Conservation (phyloP, 1,139 yeast genomes). For the Blastobotrys persicus region DNA sequence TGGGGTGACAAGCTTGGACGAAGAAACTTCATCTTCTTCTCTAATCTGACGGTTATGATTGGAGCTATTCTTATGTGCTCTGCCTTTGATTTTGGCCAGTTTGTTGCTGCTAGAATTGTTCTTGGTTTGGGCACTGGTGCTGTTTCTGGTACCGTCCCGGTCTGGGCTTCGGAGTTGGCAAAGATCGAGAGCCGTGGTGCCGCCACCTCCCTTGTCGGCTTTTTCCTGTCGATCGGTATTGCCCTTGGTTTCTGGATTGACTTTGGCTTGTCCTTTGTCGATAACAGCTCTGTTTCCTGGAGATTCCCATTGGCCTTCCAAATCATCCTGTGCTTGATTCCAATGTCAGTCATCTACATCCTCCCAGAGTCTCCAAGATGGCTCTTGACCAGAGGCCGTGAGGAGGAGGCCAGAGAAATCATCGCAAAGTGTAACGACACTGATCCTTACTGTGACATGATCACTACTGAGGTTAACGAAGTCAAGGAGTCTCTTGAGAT, state of each 20-base stretch:
- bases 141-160: constrained; percentile 78
- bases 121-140: constrained; percentile 81
- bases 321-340: constrained; percentile 21
- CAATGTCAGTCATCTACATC: constrained; percentile 21
- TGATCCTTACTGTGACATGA: constrained; percentile 39
- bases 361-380: constrained; percentile 52
- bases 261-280: constrained; percentile 46
- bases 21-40: constrained; percentile 57
- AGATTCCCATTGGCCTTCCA: constrained; percentile 44
- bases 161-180: constrained; percentile 77
- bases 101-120: constrained; percentile 69
- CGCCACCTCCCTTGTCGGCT: constrained; percentile 66
- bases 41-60: constrained; percentile 55
- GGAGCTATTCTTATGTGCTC: constrained; percentile 64
- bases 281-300: constrained; percentile 49
- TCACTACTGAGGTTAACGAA: constrained; percentile 29
- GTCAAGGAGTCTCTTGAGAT: constrained; percentile 25
- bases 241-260: constrained; percentile 70
- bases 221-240: constrained; percentile 68
- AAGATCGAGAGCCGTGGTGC: constrained; percentile 68
- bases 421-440: constrained; percentile 38
- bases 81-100: constrained; percentile 60
- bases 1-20: constrained; percentile 67
- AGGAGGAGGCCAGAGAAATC: constrained; percentile 48
- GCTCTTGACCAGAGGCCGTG: constrained; percentile 42